These are phyloP conservation scores for Dipodascus geniculatus DNA, from an alignment of 805 yeast species.

Conservation along the genomic window DNA sequence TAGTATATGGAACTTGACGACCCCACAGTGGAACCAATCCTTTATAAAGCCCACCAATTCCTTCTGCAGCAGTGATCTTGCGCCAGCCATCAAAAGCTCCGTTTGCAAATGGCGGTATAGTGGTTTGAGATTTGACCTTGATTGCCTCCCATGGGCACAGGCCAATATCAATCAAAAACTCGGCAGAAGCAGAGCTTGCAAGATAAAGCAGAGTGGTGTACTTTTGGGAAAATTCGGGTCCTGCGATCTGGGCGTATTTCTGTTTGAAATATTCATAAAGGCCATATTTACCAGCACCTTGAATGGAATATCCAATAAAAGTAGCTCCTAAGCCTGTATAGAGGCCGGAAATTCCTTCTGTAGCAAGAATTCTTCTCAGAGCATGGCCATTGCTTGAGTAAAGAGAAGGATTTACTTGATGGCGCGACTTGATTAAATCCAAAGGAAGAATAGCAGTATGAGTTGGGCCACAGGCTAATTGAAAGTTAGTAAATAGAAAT, in stretches of 20 bases:
- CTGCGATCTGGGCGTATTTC: slow-evolving; percentile 54
- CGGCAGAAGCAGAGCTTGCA: slow-evolving; percentile 88
- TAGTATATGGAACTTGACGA: slow-evolving; percentile 96
- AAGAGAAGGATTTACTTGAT: slow-evolving; percentile 68
- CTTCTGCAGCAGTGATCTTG: slow-evolving; percentile 55
- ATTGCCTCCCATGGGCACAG: slow-evolving; percentile 93
- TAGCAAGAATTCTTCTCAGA: slow-evolving; percentile 60
- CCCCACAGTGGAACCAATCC: slow-evolving; percentile 91
- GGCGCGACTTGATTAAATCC: slow-evolving; percentile 86
- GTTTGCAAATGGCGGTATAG: slow-evolving; percentile 73
- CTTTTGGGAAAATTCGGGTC: slow-evolving; percentile 45
- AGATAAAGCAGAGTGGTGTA: slow-evolving; percentile 66
- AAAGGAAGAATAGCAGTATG: slow-evolving; percentile 89
- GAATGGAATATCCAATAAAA: slow-evolving; percentile 81
- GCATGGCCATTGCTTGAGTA: slow-evolving; percentile 74
- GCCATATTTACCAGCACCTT: slow-evolving; percentile 97
- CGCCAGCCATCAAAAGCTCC: slow-evolving; percentile 54
- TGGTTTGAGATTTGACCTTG: slow-evolving; percentile 88
- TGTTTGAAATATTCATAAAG: slow-evolving; percentile 86
- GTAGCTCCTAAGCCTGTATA: slow-evolving; percentile 92
- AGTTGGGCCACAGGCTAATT: slow-evolving; percentile 88
- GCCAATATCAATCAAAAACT: slow-evolving; percentile 79
- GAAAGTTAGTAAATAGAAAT: slow-evolving; percentile 1
- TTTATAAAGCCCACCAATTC: slow-evolving; percentile 66
- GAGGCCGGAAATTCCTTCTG: slow-evolving; percentile 64